These are phyloP conservation scores for Colletotrichum sp. DNA, from an alignment of 2,329 filamentous ascomycete genomes.

Conservation along the genomic window DNA sequence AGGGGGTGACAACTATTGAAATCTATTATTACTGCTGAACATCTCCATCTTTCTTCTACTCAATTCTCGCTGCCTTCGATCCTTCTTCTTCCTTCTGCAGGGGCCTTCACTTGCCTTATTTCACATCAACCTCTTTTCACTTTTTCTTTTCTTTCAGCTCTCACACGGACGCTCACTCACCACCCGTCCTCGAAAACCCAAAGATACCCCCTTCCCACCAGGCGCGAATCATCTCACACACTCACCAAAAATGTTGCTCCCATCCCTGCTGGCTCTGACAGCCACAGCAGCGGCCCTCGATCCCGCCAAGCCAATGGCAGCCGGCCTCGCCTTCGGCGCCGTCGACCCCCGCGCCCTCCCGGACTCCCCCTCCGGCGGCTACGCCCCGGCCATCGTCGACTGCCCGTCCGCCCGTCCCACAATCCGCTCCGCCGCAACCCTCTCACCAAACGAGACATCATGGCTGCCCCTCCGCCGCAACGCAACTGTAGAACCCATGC, in stretches of 20 bases:
- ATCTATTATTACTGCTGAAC: constrained; percentile 11
- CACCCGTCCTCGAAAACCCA: not conserved
- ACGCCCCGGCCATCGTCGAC: constrained; percentile 70
- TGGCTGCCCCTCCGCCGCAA: constrained; percentile 78
- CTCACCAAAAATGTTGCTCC: not conserved
- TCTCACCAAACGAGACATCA: constrained; percentile 73
- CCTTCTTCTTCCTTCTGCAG: not conserved
- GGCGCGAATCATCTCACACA: not conserved
- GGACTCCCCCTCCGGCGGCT: constrained; percentile 60
- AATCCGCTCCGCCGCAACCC: constrained; percentile 65
- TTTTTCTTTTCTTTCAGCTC: not conserved
- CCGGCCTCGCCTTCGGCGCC: not conserved
- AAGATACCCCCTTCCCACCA: not conserved
- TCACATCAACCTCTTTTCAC: not conserved
- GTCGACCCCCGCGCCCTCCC: constrained; percentile 36
- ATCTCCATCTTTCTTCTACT: not conserved
- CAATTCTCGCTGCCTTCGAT: not conserved
- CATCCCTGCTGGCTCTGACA: constrained; percentile 7
- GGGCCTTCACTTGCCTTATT: not conserved
- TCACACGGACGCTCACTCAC: not conserved
- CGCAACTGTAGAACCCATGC: constrained; percentile 78
- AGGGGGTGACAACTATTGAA: not conserved
- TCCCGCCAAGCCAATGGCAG: constrained; percentile 15
- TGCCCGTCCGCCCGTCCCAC: constrained; percentile 75
- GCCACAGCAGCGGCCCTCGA: constrained; percentile 33